These are phyloP conservation scores for Cyberlindnera sargentensis DNA, from an alignment of 805 yeast species.

Conservation along the genomic window DNA sequence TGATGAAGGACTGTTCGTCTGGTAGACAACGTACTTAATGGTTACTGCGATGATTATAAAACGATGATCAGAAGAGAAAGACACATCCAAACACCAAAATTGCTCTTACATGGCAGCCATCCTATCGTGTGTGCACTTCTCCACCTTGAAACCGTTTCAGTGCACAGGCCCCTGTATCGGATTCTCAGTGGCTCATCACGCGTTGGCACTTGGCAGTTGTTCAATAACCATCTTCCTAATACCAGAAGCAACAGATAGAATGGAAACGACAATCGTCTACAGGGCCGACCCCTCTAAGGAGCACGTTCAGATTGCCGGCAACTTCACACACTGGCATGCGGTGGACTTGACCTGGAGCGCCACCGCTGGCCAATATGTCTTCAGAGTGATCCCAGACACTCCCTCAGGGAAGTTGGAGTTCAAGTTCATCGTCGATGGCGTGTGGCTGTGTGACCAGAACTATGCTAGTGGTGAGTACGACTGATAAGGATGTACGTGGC, in stretches of 20 bases:
- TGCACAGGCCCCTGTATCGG: no score
- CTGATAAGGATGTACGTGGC: conserved; percentile 6
- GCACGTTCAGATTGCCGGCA: conserved; percentile 30
- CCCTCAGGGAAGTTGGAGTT: conserved; percentile 20
- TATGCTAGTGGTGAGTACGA: conserved; percentile 17
- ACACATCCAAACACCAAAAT: no score
- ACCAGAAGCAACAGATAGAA: not conserved
- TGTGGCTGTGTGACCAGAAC: conserved; percentile 16
- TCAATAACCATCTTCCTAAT: no score
- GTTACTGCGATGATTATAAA: no score
- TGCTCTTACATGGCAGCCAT: no score
- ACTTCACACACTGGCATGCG: conserved; percentile 29
- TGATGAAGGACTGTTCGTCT: no score
- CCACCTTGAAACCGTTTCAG: no score
- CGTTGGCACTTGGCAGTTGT: no score
- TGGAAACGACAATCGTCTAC: conserved; percentile 13
- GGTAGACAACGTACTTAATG: no score
- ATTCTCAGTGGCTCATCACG: no score
- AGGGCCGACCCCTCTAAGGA: conserved; percentile 6
- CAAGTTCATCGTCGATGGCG: conserved; percentile 19
- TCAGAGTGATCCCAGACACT: conserved; percentile 5
- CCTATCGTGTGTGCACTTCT: no score
- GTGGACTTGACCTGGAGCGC: conserved; percentile 10
- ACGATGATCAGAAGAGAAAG: no score
- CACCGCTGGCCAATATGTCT: conserved; percentile 5